Percentiles rank a stretch among this genome's conserved stretches.
Evolutionary conservation across 2,329 filamentous ascomycete genomes (phyloP).

Genomic region (Aureobasidium uvarum): DNA sequence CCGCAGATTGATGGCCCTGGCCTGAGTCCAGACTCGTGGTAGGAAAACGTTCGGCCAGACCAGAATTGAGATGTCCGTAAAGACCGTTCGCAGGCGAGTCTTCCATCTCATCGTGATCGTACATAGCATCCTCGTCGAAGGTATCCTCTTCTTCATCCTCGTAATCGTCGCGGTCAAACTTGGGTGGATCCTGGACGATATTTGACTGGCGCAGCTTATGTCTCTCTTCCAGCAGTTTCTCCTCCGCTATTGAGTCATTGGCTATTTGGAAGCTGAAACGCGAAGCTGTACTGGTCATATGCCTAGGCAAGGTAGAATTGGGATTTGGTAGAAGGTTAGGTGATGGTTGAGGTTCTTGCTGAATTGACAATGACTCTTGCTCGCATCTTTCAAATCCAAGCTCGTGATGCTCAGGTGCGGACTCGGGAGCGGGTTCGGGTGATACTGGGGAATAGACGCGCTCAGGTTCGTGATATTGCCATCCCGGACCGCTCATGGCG

Average conservation of each 20-base stretch:
- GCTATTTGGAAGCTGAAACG: conserved; percentile 81
- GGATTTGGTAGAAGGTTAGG: background rate
- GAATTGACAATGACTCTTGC: background rate
- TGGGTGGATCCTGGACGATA: background rate
- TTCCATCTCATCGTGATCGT: conserved; percentile 50
- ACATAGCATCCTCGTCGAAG: conserved; percentile 44
- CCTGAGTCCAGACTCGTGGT: conserved; percentile 5
- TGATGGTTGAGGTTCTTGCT: background rate
- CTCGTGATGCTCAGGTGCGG: background rate
- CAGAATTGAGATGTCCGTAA: conserved; percentile 4
- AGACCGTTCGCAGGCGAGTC: background rate
- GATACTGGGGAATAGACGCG: conserved; percentile 25
- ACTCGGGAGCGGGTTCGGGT: conserved; percentile 17
- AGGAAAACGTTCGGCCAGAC: background rate
- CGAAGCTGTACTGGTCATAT: conserved; percentile 65
- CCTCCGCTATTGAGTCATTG: conserved; percentile 62
- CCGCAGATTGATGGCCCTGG: background rate
- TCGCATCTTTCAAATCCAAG: background rate
- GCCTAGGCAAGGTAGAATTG: conserved; percentile 39
- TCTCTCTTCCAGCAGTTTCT: conserved; percentile 69
- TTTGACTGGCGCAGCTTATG: conserved; percentile 62
- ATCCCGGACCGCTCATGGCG: conserved; percentile 17
- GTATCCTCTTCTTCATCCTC: conserved; percentile 36
- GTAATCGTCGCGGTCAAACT: background rate
- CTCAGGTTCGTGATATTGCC: conserved; percentile 17